A percentile compares a stretch with the other conserved stretches of the same genome.
These are phyloP conservation scores for Acanthamoeba castellanii DNA, from an alignment of 208 protist genomes.

Conservation along the genomic window DNA sequence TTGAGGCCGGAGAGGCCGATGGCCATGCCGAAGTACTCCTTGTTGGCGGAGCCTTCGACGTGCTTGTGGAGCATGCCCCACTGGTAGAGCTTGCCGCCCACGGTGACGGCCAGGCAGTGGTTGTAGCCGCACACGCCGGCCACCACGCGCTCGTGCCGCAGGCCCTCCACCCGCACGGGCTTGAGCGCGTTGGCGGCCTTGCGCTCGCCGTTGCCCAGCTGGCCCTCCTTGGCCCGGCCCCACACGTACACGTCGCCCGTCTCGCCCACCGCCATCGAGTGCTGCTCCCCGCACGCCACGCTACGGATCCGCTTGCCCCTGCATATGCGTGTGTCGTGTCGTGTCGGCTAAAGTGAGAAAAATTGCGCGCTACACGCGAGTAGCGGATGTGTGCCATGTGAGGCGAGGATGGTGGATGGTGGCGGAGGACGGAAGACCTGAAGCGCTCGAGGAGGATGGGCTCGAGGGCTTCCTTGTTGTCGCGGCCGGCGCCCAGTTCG, in stretches of 20 bases:
- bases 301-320: constrained; percentile 54
- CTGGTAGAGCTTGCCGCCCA: constrained; percentile 48
- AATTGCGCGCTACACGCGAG: too few species aligned
- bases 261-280: constrained; percentile 49
- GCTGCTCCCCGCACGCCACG: constrained; percentile 60
- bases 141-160: constrained; percentile 32
- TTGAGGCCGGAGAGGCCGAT: constrained; percentile 62
- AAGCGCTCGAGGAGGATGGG: constrained; percentile 54
- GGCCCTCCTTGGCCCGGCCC: constrained; percentile 49
- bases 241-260: constrained; percentile 71
- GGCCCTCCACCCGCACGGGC: constrained; percentile 5
- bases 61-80: constrained; percentile 71
- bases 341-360: not conserved
- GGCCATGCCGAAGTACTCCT: constrained; percentile 72
- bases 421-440: not conserved
- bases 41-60: not conserved
- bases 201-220: constrained; percentile 41
- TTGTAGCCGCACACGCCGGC: constrained; percentile 30
- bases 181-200: not conserved
- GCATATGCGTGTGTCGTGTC: too few species aligned
- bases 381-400: not conserved
- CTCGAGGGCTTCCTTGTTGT: constrained; percentile 42
- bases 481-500: constrained; percentile 27
- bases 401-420: too few species aligned
- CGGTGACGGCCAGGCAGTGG: constrained; percentile 57